phyloP scores from a whole-genome alignment of 1,139 yeast genomes.

The Nakaseomyces bracarensis region DNA sequence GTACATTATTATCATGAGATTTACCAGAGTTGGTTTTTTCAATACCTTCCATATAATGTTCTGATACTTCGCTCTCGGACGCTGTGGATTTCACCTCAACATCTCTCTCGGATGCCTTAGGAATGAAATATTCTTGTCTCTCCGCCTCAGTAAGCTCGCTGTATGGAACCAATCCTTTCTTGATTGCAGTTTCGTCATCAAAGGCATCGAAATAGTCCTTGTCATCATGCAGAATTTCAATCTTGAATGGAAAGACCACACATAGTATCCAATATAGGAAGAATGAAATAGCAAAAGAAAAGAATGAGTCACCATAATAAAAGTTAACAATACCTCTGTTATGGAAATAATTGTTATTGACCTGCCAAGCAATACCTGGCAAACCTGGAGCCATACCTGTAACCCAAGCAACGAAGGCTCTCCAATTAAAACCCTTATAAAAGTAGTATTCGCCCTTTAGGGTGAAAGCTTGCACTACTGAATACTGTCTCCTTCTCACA shows the following conservation, averaged over 20 bases:
- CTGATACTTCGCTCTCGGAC: slow-evolving; percentile 2
- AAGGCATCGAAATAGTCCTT: slow-evolving; percentile 37
- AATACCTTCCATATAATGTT: not conserved
- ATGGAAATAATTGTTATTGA: slow-evolving; percentile 27
- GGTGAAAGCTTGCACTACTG: slow-evolving; percentile 35
- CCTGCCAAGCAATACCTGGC: slow-evolving; percentile 38
- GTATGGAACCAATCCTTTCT: slow-evolving; percentile 30
- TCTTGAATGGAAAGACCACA: slow-evolving; percentile 34
- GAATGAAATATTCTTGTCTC: slow-evolving; percentile 4
- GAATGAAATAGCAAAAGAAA: slow-evolving; percentile 39
- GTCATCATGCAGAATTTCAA: slow-evolving; percentile 33
- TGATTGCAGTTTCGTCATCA: slow-evolving; percentile 33
- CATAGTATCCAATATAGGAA: slow-evolving; percentile 34
- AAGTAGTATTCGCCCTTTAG: slow-evolving; percentile 36
- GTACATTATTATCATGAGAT: not conserved
- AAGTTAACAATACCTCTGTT: slow-evolving; percentile 36
- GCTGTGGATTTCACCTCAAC: slow-evolving; percentile 5
- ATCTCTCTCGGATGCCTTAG: slow-evolving; percentile 1
- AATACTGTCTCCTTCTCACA: slow-evolving; percentile 33
- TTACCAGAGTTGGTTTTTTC: slow-evolving; percentile 11
- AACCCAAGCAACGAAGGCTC: slow-evolving; percentile 38
- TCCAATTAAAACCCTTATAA: slow-evolving; percentile 37
- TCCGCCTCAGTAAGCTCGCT: slow-evolving; percentile 27
- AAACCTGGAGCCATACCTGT: slow-evolving; percentile 38
- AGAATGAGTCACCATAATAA: slow-evolving; percentile 37